These are phyloP conservation scores for Cucurbita pepo DNA, from an alignment of 306 rosid species.

Conservation along the genomic window DNA sequence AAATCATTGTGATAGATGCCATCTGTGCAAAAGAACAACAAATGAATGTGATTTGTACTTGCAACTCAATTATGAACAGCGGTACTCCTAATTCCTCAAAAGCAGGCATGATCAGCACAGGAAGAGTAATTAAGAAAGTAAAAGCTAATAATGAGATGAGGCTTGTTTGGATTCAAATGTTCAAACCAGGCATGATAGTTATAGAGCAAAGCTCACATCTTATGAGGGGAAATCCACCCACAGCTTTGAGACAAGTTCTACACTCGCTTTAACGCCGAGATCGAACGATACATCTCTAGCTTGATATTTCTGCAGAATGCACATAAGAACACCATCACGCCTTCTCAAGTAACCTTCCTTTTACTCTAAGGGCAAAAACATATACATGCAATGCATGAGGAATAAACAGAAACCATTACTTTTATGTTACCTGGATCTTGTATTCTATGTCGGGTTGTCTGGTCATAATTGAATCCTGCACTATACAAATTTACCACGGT, in stretches of 20 bases:
- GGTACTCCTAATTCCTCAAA: not conserved
- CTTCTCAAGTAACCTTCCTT: not conserved
- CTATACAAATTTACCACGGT: not conserved
- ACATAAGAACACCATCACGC: not conserved
- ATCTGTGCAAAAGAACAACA: not conserved
- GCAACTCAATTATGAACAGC: not conserved
- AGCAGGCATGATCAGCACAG: not conserved
- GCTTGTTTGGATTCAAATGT: not conserved
- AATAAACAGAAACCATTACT: not conserved
- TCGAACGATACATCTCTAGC: conserved; percentile 1
- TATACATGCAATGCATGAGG: not conserved
- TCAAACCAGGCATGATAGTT: not conserved
- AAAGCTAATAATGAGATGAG: not conserved
- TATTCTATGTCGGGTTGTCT: not conserved
- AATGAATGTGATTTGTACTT: not conserved
- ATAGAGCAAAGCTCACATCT: not conserved
- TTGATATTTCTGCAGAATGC: conserved; percentile 1
- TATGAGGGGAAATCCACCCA: not conserved
- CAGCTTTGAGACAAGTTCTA: conserved; percentile 1
- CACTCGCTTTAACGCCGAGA: not conserved
- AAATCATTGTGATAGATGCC: not conserved
- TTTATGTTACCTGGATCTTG: not conserved
- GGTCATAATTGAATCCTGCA: not conserved
- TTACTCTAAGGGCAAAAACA: not conserved
- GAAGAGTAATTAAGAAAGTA: not conserved